phyloP scores from a whole-genome alignment of 164 flowering plant species.

The Protea cynaroides region DNA sequence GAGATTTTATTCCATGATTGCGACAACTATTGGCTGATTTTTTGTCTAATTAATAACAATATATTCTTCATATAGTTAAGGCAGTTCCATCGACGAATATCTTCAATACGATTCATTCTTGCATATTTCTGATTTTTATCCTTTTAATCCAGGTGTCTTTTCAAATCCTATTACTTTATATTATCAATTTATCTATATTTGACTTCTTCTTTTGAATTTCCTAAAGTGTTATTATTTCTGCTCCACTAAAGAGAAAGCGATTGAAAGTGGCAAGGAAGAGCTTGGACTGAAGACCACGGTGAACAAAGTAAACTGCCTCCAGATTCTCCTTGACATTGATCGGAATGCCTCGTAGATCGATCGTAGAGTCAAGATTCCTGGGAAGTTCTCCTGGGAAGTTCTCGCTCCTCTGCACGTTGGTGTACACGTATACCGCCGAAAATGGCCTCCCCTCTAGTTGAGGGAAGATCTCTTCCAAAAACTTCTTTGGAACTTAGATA shows the following conservation, averaged over 20 bases:
- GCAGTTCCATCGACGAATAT: too few relatives aligned
- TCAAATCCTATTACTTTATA: too few relatives aligned
- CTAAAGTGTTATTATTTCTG: constrained; percentile 40
- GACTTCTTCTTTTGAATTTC: too few relatives aligned
- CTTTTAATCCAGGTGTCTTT: too few relatives aligned
- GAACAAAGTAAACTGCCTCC: constrained; percentile 66
- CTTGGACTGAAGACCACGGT: constrained; percentile 64
- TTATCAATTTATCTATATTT: too few relatives aligned
- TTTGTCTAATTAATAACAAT: too few relatives aligned
- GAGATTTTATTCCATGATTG: too few relatives aligned
- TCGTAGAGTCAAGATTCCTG: constrained; percentile 45
- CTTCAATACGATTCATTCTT: too few relatives aligned
- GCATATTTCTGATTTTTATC: too few relatives aligned
- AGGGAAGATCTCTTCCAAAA: constrained; percentile 57
- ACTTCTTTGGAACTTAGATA: constrained; percentile 42
- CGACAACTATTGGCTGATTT: too few relatives aligned
- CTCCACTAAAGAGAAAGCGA: constrained; percentile 54
- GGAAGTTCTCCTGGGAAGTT: too few relatives aligned
- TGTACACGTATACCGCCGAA: constrained; percentile 62
- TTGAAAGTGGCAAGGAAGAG: constrained; percentile 82
- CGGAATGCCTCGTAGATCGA: constrained; percentile 66
- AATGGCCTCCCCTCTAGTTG: constrained; percentile 36
- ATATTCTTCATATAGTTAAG: too few relatives aligned
- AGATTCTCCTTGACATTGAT: constrained; percentile 38
- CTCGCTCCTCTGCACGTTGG: constrained; percentile 47